Evolutionary conservation across 768 basidiomycete genomes (phyloP), one percentile per base, ranked within the genome.

Genomic region (Boletellus ananas): DNA sequence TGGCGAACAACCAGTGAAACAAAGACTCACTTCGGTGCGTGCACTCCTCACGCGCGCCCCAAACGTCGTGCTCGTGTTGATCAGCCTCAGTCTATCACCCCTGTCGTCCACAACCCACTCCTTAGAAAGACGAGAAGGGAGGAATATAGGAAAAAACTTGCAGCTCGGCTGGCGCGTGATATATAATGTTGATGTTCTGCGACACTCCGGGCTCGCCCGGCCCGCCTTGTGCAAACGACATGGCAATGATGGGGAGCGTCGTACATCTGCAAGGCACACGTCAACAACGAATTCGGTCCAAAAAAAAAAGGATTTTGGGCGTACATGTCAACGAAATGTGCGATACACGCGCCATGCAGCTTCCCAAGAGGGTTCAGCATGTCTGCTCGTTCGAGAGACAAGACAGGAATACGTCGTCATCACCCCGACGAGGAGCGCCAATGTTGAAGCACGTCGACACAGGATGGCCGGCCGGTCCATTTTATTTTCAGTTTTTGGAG

Each of bases 261-360:
- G 75, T 70, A 38, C 75, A 74, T 50, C 79, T 81, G 39, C 37
- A n/a, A 2, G 5, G 10, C 12, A 12, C 38, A n/a, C 18, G 20
- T 39, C 37, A 33, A 18, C 38, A 25, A 25, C 23, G 23, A 2
- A 3, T 25, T 3, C 3, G 23, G 23, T 25, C 23, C 23, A 16
- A 27, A 33, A 38, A 13, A 13, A 48, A 29, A 42, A 25, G 8
- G 31, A n/a, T 12, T 11, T 25, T 11, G 33, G 6, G 51, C 73
- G 34, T 48, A 78, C 78, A 78, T 66, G 54, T 81, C 80, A 33
- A 80, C 71, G 21, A 81, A 51, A 47, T 72, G 72, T 3, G 70
- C 53, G 16, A 69, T 59, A 47, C 76, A 78, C 6, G 73, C 77
- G 16, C 73, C 67, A 36, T 75, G 68, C 55, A 79, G 50, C 4